Evolutionary conservation across 305 asterid species (phyloP).

Genomic region (Andrographis paniculata): DNA sequence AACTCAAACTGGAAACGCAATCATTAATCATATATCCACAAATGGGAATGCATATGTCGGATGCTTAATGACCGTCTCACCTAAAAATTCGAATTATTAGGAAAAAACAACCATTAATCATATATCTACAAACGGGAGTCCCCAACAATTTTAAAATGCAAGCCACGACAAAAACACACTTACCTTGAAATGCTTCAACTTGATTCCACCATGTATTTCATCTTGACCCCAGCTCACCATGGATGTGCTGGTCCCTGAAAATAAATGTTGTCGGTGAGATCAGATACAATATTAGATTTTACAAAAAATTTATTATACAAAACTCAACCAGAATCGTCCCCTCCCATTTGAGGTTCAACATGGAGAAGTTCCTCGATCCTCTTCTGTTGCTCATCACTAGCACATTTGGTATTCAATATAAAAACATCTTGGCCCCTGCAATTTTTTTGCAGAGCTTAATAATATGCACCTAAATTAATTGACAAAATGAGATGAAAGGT

Average conservation of each 20-base stretch:
- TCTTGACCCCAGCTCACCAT: slow-evolving; percentile 59
- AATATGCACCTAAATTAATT: too few species aligned
- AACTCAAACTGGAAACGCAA: too few species aligned
- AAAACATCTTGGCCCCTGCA: slow-evolving; percentile 66
- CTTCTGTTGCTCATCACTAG: slow-evolving; percentile 60
- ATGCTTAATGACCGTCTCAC: too few species aligned
- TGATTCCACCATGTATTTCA: slow-evolving; percentile 60
- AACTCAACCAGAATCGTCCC: slow-evolving; percentile 60
- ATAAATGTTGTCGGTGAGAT: slow-evolving; percentile 4
- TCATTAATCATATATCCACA: too few species aligned
- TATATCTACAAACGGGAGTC: too few species aligned
- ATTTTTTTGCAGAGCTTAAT: too few species aligned
- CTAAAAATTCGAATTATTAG: too few species aligned
- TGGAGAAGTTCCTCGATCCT: slow-evolving; percentile 57
- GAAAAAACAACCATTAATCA: too few species aligned
- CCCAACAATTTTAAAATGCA: slow-evolving; percentile 8
- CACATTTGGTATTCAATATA: slow-evolving; percentile 54
- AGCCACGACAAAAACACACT: slow-evolving; percentile 2
- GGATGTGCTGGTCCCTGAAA: slow-evolving; percentile 44
- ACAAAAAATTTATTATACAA: slow-evolving; percentile 1
- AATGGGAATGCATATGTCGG: too few species aligned
- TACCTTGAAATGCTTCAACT: slow-evolving; percentile 91
- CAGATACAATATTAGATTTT: slow-evolving; percentile 2
- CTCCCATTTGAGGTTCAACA: slow-evolving; percentile 30
- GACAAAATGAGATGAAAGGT: too few species aligned